A percentile compares a stretch with the other conserved stretches of the same genome.
phyloP scores from a whole-genome alignment of 768 basidiomycete genomes.

The Sporobolomyces phaffii region DNA sequence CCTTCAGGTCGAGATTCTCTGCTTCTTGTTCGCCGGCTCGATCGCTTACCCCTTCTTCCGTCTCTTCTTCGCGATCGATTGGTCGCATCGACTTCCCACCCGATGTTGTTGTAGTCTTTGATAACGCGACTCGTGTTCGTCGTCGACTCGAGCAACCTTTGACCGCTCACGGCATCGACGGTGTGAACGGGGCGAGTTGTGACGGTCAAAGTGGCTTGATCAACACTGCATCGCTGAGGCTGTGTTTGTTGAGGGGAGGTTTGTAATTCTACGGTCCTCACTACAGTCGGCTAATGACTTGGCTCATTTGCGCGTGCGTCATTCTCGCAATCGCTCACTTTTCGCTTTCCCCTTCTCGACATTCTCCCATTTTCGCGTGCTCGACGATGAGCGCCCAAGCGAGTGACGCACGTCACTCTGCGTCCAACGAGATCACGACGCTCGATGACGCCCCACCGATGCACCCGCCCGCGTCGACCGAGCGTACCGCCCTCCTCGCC shows the following conservation, averaged over 20 bases:
- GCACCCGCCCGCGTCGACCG: not conserved
- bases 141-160: too few relatives aligned
- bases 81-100: too few relatives aligned
- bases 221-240: too few relatives aligned
- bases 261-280: too few relatives aligned
- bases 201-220: too few relatives aligned
- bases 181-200: not conserved
- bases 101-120: too few relatives aligned
- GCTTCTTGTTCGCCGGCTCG: too few relatives aligned
- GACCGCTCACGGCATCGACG: not conserved
- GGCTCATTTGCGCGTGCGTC: not conserved
- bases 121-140: too few relatives aligned
- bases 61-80: not conserved
- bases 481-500: conserved; percentile 19
- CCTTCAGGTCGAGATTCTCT: not conserved
- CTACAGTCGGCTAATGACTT: not conserved
- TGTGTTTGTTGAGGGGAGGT: too few relatives aligned
- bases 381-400: not conserved
- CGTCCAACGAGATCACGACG: conserved; percentile 7
- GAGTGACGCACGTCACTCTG: not conserved
- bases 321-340: not conserved
- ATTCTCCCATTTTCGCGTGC: not conserved
- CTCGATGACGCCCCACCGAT: conserved; percentile 17
- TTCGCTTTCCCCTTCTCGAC: not conserved
- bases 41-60: too few relatives aligned